phyloP scores from a whole-genome alignment of 1,139 yeast species.

The Scheffersomyces parashehatae region DNA sequence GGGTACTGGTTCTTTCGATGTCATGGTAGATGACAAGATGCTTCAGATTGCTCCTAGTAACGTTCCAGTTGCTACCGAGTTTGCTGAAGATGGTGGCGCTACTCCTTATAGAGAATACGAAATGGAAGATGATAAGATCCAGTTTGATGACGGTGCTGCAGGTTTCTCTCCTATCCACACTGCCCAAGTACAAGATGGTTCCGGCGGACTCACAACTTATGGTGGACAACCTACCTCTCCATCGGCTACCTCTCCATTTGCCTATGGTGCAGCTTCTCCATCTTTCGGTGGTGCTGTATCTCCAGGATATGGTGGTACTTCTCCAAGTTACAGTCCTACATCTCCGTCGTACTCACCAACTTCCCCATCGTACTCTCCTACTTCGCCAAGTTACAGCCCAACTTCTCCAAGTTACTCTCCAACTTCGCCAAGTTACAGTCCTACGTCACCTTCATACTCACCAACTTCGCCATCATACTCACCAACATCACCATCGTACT shows the following conservation, averaged over 20 bases:
- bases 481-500: conserved; percentile 72
- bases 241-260: conserved; percentile 59
- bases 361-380: conserved; percentile 59
- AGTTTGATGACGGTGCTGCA: conserved; percentile 71
- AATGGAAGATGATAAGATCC: conserved; percentile 74
- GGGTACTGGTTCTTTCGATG: conserved; percentile 98
- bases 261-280: conserved; percentile 42
- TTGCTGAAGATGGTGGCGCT: conserved; percentile 75
- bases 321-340: conserved; percentile 51
- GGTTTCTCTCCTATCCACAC: conserved; percentile 95
- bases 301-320: conserved; percentile 54
- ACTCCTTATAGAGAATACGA: conserved; percentile 89
- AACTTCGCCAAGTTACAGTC: conserved; percentile 74
- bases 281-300: conserved; percentile 69
- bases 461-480: conserved; percentile 73
- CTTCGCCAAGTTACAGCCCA: conserved; percentile 74
- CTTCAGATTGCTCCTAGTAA: conserved; percentile 67
- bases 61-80: conserved; percentile 36
- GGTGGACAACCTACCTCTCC: conserved; percentile 65
- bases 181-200: conserved; percentile 76
- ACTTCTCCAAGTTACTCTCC: conserved; percentile 74
- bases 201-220: conserved; percentile 93
- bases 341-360: conserved; percentile 55
- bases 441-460: conserved; percentile 70
- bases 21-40: conserved; percentile 89